Conservation (phyloP, 2,329 filamentous ascomycete species). For the Diaporthe sp. region DNA sequence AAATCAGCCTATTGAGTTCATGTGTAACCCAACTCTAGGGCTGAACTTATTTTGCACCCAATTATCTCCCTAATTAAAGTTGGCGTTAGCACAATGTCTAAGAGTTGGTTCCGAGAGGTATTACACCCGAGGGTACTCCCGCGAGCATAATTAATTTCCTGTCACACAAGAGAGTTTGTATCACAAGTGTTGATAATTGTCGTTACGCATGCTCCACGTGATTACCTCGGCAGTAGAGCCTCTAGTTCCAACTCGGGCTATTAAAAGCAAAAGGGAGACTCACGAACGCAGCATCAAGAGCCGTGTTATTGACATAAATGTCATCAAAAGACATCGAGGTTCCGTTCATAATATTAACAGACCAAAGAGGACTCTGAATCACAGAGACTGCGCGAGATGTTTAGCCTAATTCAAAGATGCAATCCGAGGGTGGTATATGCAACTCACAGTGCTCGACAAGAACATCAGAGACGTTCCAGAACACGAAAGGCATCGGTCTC, state of each 20-base stretch:
- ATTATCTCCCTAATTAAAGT: constrained; percentile 55
- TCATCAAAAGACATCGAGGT: constrained; percentile 65
- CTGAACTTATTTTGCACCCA: constrained; percentile 63
- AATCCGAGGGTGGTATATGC: not conserved
- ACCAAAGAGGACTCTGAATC: constrained; percentile 65
- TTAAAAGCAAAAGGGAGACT: not conserved
- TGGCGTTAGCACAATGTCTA: not conserved
- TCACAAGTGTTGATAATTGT: not conserved
- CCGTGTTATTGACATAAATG: constrained; percentile 63
- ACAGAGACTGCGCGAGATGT: constrained; percentile 52
- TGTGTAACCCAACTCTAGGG: not conserved
- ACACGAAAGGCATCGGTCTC: constrained; percentile 69
- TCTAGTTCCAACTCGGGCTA: not conserved
- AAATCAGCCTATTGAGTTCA: not conserved
- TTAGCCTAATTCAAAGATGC: not conserved
- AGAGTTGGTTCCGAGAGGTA: not conserved
- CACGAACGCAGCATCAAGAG: constrained; percentile 56
- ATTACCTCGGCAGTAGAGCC: not conserved
- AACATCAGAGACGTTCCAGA: constrained; percentile 69
- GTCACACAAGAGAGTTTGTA: not conserved
- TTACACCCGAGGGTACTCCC: not conserved
- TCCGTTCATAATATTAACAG: constrained; percentile 69
- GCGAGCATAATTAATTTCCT: not conserved
- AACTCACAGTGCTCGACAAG: constrained; percentile 59
- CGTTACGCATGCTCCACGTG: not conserved